These are phyloP conservation scores for Penicillium pulvis DNA, from an alignment of 495 filamentous ascomycete species.

Conservation along the genomic window DNA sequence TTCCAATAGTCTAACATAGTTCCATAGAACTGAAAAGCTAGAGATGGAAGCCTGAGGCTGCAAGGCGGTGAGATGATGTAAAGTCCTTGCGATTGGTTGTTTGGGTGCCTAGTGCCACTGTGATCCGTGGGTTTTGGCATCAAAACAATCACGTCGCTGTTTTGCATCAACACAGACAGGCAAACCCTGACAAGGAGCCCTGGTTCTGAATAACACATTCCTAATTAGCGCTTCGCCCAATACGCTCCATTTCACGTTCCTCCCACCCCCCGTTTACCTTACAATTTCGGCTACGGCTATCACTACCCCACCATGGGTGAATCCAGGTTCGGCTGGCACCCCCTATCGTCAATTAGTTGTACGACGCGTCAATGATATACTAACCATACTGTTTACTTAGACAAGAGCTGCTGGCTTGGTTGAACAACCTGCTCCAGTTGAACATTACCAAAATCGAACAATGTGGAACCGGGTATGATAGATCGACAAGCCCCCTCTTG, in stretches of 20 bases:
- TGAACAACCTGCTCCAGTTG: slow-evolving; percentile 95
- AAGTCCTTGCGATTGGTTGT: slow-evolving; percentile 33
- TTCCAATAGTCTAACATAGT: not conserved
- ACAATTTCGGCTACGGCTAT: slow-evolving; percentile 16
- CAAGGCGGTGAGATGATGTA: slow-evolving; percentile 26
- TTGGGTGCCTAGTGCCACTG: slow-evolving; percentile 30
- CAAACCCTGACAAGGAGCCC: slow-evolving; percentile 21
- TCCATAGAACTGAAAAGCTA: not conserved
- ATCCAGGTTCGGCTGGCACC: slow-evolving; percentile 49
- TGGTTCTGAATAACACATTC: slow-evolving; percentile 16
- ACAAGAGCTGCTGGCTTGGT: slow-evolving; percentile 95
- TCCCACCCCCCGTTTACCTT: slow-evolving; percentile 9
- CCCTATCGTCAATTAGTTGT: slow-evolving; percentile 17
- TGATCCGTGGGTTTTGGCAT: slow-evolving; percentile 48
- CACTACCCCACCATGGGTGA: slow-evolving; percentile 56
- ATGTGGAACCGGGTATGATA: slow-evolving; percentile 92
- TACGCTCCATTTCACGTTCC: slow-evolving; percentile 1
- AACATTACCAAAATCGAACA: slow-evolving; percentile 99
- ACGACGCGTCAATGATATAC: slow-evolving; percentile 4
- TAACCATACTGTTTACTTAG: slow-evolving; percentile 47
- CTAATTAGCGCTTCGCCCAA: slow-evolving; percentile 1
- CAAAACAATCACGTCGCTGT: slow-evolving; percentile 40
- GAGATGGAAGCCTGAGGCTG: slow-evolving; percentile 3
- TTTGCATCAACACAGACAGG: slow-evolving; percentile 33
- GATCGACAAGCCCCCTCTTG: slow-evolving; percentile 30